Evolutionary conservation across 2,329 filamentous ascomycete species (phyloP).

Genomic region (Chrysosporium queenslandicum): DNA sequence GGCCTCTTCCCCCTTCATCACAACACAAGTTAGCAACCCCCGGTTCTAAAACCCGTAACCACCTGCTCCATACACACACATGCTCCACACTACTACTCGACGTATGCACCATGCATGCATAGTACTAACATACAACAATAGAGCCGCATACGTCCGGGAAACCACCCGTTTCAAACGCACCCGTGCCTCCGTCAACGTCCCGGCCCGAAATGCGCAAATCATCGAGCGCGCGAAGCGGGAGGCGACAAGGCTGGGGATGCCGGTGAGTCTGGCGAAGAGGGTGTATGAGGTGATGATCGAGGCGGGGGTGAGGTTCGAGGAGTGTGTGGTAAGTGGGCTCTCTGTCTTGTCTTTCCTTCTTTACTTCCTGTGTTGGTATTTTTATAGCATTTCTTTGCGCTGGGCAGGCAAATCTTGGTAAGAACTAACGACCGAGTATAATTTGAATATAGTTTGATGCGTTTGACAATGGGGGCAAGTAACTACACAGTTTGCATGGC

Average conservation of each 20-base stretch:
- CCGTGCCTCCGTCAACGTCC: neutral
- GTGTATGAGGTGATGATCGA: neutral
- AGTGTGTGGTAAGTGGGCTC: neutral
- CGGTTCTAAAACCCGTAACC: too few species aligned
- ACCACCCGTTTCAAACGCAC: slow-evolving; percentile 1
- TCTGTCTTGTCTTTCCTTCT: neutral
- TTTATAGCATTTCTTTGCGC: too few species aligned
- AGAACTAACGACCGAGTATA: too few species aligned
- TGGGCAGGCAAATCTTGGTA: too few species aligned
- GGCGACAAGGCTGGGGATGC: neutral
- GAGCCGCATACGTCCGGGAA: slow-evolving; percentile 1
- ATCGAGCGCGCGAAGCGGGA: slow-evolving; percentile 1
- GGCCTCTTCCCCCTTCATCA: neutral
- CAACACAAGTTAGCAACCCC: neutral
- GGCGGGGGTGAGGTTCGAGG: slow-evolving; percentile 1
- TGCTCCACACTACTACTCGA: too few species aligned
- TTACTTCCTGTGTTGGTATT: neutral
- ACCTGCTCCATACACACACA: too few species aligned
- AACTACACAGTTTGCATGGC: too few species aligned
- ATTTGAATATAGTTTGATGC: neutral
- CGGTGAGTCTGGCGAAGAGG: neutral
- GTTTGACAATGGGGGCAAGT: neutral
- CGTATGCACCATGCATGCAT: too few species aligned
- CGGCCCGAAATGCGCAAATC: neutral
- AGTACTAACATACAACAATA: too few species aligned